Conservation (phyloP, 1,284 basidiomycete genomes). For the Apiotrichum gamsii region DNA sequence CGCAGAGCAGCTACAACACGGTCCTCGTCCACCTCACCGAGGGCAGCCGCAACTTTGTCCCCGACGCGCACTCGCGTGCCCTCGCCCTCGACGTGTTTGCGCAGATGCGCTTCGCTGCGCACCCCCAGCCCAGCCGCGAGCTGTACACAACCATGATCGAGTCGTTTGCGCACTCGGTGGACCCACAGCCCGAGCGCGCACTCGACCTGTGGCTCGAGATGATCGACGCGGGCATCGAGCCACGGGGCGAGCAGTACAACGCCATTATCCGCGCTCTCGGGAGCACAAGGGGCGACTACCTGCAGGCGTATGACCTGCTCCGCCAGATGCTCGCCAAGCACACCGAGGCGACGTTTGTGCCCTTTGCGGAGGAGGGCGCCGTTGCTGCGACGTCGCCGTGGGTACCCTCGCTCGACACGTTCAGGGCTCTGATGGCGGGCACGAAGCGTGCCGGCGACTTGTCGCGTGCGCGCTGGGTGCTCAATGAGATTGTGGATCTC, state of each 20-base stretch:
- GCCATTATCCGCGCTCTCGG: conserved; percentile 65
- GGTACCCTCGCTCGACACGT: conserved; percentile 63
- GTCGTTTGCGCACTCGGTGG: conserved; percentile 60
- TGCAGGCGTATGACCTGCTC: conserved; percentile 71
- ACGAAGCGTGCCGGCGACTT: conserved; percentile 82
- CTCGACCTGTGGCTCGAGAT: conserved; percentile 92
- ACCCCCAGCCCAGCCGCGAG: conserved; percentile 66
- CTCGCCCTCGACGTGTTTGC: conserved; percentile 90
- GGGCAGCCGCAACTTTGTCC: conserved; percentile 15
- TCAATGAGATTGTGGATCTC: conserved; percentile 63
- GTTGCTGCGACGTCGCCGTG: conserved; percentile 52
- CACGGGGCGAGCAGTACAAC: conserved; percentile 68
- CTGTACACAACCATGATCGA: conserved; percentile 83
- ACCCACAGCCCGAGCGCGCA: conserved; percentile 79
- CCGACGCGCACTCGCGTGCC: conserved; percentile 46
- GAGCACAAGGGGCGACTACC: conserved; percentile 56
- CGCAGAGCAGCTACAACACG: conserved; percentile 44
- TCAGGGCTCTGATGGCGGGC: conserved; percentile 77
- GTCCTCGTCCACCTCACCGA: conserved; percentile 40
- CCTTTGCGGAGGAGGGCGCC: conserved; percentile 22
- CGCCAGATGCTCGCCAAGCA: conserved; percentile 72
- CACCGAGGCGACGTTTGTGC: conserved; percentile 45
- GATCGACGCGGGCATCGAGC: conserved; percentile 57
- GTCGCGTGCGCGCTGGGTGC: conserved; percentile 75
- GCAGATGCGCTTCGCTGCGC: conserved; percentile 92